Base-by-base conservation (phyloP, 306 rosid species). In the Ormosia semicastrata region DNA sequence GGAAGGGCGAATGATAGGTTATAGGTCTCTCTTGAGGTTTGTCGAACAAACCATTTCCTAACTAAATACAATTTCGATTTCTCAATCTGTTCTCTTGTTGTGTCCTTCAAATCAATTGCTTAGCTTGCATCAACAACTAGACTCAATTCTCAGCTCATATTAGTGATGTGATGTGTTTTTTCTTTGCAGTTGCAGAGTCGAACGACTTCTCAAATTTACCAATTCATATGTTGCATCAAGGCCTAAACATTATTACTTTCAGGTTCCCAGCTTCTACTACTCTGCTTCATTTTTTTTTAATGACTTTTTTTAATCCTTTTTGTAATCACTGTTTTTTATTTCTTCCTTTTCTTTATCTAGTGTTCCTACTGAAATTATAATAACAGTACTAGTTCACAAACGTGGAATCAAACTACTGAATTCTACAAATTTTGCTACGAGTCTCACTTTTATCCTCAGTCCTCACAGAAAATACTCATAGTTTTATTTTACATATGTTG, bases 161-260 rank as follows among this genome's bases (percentile, higher is more conserved):
- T 47, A 34, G 13, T 75, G 34, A 47, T 8, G 15, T 58, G 40
- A 30, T 37, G 11, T 11, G 18, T 8, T 81, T 14, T 56, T 54
- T 11, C 18, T 70, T 79, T 79, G 86, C 86, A 91, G 97, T 81
- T 80, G 86, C 87, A 91, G 97, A 86, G 81, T 88, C 44, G 88
- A 89, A n/a, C 88, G 80, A 60, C 12, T 90, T 74, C 84, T 91
- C 76, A 91, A 87, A 66, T 76, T 86, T 69, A 75, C 88, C 36
- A 77, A 80, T 60, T 4, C 85, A 8, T 53, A 50, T 83, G 81
- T 54, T 11, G 81, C 81, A 33, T 54, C 82, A 46, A 83, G 72
- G 71, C 76, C 85, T 66, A 64, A 78, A 10, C 83, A 57, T 80
- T 53, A 17, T 81, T 39, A 14, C 75, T 86, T 80, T 53, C 87